Evolutionary conservation across 2,329 filamentous ascomycete species (phyloP), one percentile per base, ranked within the genome.

Genomic region (Claviceps arundinis): DNA sequence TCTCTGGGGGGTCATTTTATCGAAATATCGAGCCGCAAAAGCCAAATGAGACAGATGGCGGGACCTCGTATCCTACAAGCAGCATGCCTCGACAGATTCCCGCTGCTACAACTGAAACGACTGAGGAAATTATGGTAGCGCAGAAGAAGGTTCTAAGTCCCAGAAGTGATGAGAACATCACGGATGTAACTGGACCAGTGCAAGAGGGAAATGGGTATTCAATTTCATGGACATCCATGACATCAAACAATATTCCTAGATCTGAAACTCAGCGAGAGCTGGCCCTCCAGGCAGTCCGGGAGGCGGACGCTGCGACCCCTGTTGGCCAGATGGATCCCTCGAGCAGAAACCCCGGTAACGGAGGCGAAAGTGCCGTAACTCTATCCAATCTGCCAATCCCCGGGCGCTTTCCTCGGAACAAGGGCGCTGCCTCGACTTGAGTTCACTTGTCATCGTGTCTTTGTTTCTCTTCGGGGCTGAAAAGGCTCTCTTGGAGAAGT

Each of bases 351-450:
- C 57, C 59, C 1, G 58, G 60, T 8, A 55, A 59, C 48, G 62
- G 71, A 48, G 68, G 65, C 14, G 68, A 72, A 47, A 73, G 75
- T 57, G 70, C 73, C 6, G 72, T 74, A 13, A 78, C 76, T 30
- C 78, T 86, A 45, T 81, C 80, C 51, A 76, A 83, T 60, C 66
- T 88, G 49, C 82, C 85, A 61, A 76, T 89, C 17, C 85, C 85
- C 3, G 85, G 85, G 11, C 75, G 83, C 58, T 89, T 76, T 61
- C 81, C 81, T 8, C 72, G 66, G 56, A 51, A 48, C 19, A 63
- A 55, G 51, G 58, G 69, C 56, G 59, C 82, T 71, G 53, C 77
- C 61, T 63, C 50, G 45, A 42, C 44, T 16, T 63, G 24, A 34
- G 9, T 34, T 34, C 30, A 34, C 30, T 34, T 34, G 8, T 34